A percentile compares a stretch with the other conserved stretches of the same genome.
Conservation (phyloP, 2,329 filamentous ascomycete genomes). For the Paracamarosporium sp. region DNA sequence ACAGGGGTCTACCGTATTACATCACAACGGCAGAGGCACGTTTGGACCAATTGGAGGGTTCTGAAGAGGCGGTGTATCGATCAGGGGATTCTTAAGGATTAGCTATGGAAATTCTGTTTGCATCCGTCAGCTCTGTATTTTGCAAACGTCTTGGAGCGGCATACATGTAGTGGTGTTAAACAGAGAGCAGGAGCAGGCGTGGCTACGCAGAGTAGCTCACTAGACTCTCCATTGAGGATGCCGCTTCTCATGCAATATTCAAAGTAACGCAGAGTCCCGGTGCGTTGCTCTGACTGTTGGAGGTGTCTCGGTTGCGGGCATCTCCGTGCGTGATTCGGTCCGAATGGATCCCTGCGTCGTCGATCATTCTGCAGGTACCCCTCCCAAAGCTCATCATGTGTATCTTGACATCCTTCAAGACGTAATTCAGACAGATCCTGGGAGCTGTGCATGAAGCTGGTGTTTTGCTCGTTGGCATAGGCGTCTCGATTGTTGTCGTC, state of each 20-base stretch:
- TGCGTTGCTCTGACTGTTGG: too few relatives aligned
- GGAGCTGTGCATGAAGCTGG: background rate
- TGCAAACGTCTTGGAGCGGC: background rate
- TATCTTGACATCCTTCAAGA: background rate
- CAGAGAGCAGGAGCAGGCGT: too few relatives aligned
- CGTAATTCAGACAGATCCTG: background rate
- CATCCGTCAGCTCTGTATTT: background rate
- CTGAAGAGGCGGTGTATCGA: background rate
- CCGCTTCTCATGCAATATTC: too few relatives aligned
- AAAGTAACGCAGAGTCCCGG: too few relatives aligned
- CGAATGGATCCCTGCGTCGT: background rate
- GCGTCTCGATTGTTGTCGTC: background rate
- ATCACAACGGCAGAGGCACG: background rate
- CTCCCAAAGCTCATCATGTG: background rate
- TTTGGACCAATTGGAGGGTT: background rate
- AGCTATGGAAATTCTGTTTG: constrained; percentile 1
- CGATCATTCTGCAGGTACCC: constrained; percentile 1
- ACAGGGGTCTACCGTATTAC: background rate
- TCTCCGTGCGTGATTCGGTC: background rate
- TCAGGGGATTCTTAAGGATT: background rate
- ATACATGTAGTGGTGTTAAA: background rate
- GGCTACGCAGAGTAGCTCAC: too few relatives aligned
- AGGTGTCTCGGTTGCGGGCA: background rate
- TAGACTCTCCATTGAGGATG: background rate
- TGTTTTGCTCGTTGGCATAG: background rate